Percentiles rank a stretch among this genome's conserved stretches.
These are phyloP conservation scores for Diplosphaera chodatii DNA, from an alignment of 139 green algal species.

Conservation along the genomic window DNA sequence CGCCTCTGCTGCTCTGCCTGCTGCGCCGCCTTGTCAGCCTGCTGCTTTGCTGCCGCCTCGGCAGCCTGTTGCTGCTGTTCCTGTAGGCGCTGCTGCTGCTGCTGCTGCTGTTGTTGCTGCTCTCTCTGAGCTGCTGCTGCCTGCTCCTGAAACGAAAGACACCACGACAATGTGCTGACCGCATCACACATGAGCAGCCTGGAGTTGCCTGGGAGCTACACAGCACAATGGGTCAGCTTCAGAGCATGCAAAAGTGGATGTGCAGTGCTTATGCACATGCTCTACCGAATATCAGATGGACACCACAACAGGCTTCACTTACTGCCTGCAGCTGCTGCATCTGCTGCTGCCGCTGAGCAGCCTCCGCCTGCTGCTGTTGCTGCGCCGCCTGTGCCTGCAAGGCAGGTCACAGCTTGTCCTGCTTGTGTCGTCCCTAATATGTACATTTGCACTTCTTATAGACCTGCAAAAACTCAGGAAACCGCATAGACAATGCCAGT, in stretches of 20 bases:
- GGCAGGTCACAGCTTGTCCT: too few relatives aligned
- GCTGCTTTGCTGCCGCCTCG: not conserved
- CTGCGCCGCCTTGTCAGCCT: not conserved
- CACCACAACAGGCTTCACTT: too few relatives aligned
- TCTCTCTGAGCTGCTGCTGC: not conserved
- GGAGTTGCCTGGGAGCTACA: too few relatives aligned
- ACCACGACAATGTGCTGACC: not conserved
- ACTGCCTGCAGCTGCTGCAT: too few relatives aligned
- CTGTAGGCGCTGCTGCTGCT: not conserved
- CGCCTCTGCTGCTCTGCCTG: not conserved
- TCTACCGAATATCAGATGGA: too few relatives aligned
- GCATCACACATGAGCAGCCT: too few relatives aligned
- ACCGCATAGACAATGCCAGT: too few relatives aligned
- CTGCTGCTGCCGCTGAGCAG: not conserved
- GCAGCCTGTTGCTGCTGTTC: not conserved
- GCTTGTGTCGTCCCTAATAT: too few relatives aligned
- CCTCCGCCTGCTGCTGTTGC: slow-evolving; percentile 4
- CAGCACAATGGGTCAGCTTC: not conserved
- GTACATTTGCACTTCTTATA: too few relatives aligned
- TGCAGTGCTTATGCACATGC: not conserved
- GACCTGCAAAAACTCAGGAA: too few relatives aligned
- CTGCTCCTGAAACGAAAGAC: not conserved
- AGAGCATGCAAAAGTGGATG: not conserved
- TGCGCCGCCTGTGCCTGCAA: not conserved
- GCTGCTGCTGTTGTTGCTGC: not conserved